Conservation (phyloP, 2,329 filamentous ascomycete genomes). For the Myriosclerotinia duriaeana region DNA sequence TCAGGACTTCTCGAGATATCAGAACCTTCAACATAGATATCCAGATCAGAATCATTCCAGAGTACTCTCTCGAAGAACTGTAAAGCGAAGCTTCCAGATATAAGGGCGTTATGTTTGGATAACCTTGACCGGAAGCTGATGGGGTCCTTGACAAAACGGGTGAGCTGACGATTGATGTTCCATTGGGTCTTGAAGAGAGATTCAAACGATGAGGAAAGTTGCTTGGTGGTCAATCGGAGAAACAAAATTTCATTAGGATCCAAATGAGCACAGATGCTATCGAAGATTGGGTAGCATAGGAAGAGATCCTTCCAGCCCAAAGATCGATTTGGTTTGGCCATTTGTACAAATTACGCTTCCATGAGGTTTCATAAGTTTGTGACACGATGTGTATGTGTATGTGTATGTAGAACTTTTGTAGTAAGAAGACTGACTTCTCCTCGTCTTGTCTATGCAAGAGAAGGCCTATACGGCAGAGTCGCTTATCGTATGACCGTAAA, state of each 20-base stretch:
- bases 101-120: slow-evolving; percentile 10
- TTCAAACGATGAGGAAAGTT: background rate
- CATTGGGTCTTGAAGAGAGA: background rate
- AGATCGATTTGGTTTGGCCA: background rate
- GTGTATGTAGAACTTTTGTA: too few species aligned
- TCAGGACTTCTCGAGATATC: background rate
- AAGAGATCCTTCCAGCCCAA: background rate
- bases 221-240: background rate
- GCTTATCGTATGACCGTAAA: too few species aligned
- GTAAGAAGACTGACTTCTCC: too few species aligned
- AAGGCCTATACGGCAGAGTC: too few species aligned
- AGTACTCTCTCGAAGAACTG: slow-evolving; percentile 24
- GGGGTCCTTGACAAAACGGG: background rate
- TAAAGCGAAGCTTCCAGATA: slow-evolving; percentile 25
- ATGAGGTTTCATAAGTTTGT: background rate
- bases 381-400: too few species aligned
- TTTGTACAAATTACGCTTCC: background rate
- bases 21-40: slow-evolving; percentile 20
- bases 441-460: too few species aligned
- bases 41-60: slow-evolving; percentile 23
- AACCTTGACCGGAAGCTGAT: slow-evolving; percentile 13
- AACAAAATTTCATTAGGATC: background rate
- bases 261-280: slow-evolving; percentile 2
- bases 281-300: slow-evolving; percentile 5
- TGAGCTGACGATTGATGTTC: background rate